A percentile compares a stretch with the other conserved stretches of the same genome.
These are phyloP conservation scores for Bocquillonia castaneifolia DNA, from an alignment of 441 rosid species.

Conservation along the genomic window DNA sequence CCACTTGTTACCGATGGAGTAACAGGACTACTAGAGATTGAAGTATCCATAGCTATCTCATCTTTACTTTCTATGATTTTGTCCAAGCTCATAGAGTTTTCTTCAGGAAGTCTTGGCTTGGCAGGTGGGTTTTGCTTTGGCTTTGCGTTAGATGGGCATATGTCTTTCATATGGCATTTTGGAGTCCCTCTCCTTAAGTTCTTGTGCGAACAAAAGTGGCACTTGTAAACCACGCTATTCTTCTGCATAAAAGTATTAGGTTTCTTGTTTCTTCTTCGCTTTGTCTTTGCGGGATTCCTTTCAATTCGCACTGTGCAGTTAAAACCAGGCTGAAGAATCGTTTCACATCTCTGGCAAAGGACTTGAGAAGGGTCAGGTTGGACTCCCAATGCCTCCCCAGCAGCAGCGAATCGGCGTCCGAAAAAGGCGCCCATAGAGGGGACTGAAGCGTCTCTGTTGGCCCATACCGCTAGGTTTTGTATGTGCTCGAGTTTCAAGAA, in stretches of 20 bases:
- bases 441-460: conserved; percentile 16
- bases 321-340: conserved; percentile 66
- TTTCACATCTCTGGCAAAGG: conserved; percentile 50
- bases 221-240: conserved; percentile 60
- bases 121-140: conserved; percentile 27
- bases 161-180: conserved; percentile 58
- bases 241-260: conserved; percentile 6
- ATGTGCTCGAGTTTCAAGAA: conserved; percentile 24
- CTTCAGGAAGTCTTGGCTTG: conserved; percentile 24
- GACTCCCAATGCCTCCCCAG: conserved; percentile 13
- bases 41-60: too few relatives aligned
- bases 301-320: conserved; percentile 73
- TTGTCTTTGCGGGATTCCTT: conserved; percentile 32
- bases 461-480: conserved; percentile 25
- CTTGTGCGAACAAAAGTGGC: conserved; percentile 55
- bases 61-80: conserved; percentile 21
- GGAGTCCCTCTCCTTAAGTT: conserved; percentile 64
- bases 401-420: conserved; percentile 24
- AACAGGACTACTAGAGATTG: too few relatives aligned
- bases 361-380: conserved; percentile 14
- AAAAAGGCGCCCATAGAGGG: conserved; percentile 22
- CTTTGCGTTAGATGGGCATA: conserved; percentile 43
- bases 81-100: conserved; percentile 23
- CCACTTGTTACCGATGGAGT: too few relatives aligned
- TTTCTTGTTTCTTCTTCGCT: conserved; percentile 27